Conservation (phyloP, 192 early-diverging fungal species). For the Coemansia umbellata region DNA sequence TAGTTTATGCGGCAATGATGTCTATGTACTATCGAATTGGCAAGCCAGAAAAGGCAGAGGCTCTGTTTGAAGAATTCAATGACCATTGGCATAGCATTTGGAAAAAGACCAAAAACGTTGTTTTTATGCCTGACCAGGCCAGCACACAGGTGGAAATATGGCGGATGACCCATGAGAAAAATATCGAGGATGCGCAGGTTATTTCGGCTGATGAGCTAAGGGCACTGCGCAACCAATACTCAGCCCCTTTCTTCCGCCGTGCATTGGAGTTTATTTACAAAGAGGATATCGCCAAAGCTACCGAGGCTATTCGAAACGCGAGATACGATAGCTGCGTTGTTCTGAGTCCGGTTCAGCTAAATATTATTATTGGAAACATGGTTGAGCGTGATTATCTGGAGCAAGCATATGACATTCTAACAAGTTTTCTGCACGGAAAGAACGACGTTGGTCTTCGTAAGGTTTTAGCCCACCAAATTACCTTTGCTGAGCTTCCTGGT, state of each 20-base stretch:
- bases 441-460: conserved; percentile 3
- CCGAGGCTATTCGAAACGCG: conserved; percentile 6
- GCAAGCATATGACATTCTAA: conserved; percentile 12
- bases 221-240: conserved; percentile 4
- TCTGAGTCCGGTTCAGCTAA: conserved; percentile 5
- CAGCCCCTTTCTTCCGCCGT: conserved; percentile 23
- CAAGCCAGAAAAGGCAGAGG: conserved; percentile 6
- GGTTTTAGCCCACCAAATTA: conserved; percentile 2
- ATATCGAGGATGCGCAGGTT: not conserved
- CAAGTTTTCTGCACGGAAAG: conserved; percentile 8
- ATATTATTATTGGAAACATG: conserved; percentile 13
- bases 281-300: conserved; percentile 3
- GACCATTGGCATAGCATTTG: conserved; percentile 7
- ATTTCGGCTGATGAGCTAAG: conserved; percentile 10
- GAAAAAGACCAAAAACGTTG: not conserved
- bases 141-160: conserved; percentile 23
- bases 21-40: conserved; percentile 29
- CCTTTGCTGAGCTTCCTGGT: conserved; percentile 8
- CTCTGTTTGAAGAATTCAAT: conserved; percentile 9
- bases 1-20: conserved; percentile 16
- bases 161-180: conserved; percentile 13
- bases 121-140: conserved; percentile 17
- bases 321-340: conserved; percentile 4
- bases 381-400: conserved; percentile 4
- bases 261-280: conserved; percentile 15